Evolutionary conservation across 768 basidiomycete genomes (phyloP), one percentile per base, ranked within the genome.

Genomic region (Auriscalpium vulgare): DNA sequence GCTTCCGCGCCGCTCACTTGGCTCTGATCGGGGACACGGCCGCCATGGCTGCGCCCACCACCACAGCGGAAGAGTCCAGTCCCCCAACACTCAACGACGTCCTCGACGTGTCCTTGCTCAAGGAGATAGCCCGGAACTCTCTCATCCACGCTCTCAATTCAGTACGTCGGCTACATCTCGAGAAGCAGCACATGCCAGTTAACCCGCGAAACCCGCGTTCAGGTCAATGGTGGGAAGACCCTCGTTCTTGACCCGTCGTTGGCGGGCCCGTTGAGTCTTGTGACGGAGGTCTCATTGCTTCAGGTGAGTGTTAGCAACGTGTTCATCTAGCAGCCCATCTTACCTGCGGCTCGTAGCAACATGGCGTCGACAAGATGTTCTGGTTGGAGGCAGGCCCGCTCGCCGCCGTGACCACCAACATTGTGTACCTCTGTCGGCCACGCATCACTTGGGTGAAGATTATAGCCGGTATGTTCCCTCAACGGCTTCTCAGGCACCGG

Each of bases 331-430:
- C 11, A 53, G 52, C n/a, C 7, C 29, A 17, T 7, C 7, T 47
- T 36, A 47, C 55, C 56, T 37, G 38, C 29, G 16, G n/a, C 34
- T 11, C 21, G 54, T 62, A 98, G 95, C 90, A 98, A 67, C 95
- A 98, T 83, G 95, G 93, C 6, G 92, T 99, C 3, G 95, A 97
- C 75, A 97, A 97, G 77, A 95, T 99, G 91, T 97, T 95, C 73
- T 99, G 97, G 95, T 82, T 99, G 21, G 97, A 98, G 71, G 71
- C 87, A 10, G 95, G 95, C 16, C 85, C 91, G 9, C 72, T 98
- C 47, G 78, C 83, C 11, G 87, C 91, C 3, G 79, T 83, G 3
- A 94, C 95, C 7, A 80, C 88, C 37, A 95, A 95, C 63, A 83
- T 98, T 56, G 82, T 99, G 17, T 99, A 97, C 71, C 80, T 99